Evolutionary conservation across 345 rosid species (phyloP).

Genomic region (Salix caprea): DNA sequence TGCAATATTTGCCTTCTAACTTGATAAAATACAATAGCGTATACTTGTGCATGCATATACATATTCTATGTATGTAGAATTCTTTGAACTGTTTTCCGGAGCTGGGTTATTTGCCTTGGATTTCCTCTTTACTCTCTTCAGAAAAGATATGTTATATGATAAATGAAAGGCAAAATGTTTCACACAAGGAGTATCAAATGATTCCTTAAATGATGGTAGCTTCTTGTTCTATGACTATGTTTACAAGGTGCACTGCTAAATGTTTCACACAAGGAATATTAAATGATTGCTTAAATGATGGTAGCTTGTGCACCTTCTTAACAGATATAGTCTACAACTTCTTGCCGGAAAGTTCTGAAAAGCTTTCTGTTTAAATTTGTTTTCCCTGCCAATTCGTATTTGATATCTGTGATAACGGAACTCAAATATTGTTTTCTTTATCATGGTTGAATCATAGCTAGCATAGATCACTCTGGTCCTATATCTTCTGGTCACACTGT

Average conservation of each 20-base stretch:
- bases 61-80: background rate
- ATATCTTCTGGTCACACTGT: background rate
- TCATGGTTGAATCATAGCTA: background rate
- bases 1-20: background rate
- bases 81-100: background rate
- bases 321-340: too few species aligned
- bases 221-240: too few species aligned
- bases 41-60: background rate
- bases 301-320: background rate
- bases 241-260: background rate
- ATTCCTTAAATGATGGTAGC: background rate
- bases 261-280: background rate
- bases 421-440: background rate
- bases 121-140: background rate
- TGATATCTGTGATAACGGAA: background rate
- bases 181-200: background rate
- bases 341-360: background rate
- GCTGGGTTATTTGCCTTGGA: background rate
- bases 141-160: background rate
- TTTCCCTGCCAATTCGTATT: background rate
- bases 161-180: background rate
- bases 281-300: too few species aligned
- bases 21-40: background rate
- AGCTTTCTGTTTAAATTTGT: background rate
- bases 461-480: background rate